A percentile compares a stretch with the other conserved stretches of the same genome.
These are phyloP conservation scores for Wickerhamiella alocasiicola DNA, from an alignment of 805 yeast species.

Conservation along the genomic window DNA sequence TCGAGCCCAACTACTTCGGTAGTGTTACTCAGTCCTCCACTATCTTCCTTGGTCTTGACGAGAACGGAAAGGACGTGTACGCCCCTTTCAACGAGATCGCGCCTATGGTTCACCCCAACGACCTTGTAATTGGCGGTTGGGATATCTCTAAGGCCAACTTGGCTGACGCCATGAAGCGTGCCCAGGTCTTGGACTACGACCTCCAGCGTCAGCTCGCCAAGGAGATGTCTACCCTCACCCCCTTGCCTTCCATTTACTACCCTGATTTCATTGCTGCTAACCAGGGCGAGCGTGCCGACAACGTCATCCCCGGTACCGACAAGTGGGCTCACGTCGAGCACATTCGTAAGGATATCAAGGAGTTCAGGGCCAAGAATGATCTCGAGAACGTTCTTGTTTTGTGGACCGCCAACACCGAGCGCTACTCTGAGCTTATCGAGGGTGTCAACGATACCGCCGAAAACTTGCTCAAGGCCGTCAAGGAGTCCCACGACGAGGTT, in stretches of 20 bases:
- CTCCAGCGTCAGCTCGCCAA: constrained; percentile 65
- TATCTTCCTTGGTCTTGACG: constrained; percentile 76
- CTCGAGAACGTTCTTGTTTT: constrained; percentile 81
- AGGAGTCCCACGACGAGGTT: constrained; percentile 67
- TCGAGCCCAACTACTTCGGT: constrained; percentile 76
- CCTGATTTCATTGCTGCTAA: constrained; percentile 95
- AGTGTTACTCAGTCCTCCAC: constrained; percentile 92
- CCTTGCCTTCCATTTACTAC: constrained; percentile 78
- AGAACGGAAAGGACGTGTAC: constrained; percentile 69
- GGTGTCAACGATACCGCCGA: constrained; percentile 87
- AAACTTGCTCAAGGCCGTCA: constrained; percentile 60
- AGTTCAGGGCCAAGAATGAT: constrained; percentile 56
- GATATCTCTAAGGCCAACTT: constrained; percentile 68
- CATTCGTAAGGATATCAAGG: constrained; percentile 70
- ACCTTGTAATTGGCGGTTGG: constrained; percentile 88
- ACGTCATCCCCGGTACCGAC: constrained; percentile 54
- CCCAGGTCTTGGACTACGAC: constrained; percentile 75
- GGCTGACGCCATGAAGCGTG: constrained; percentile 68
- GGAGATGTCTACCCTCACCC: constrained; percentile 47
- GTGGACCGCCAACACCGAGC: constrained; percentile 97
- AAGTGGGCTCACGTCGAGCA: constrained; percentile 87
- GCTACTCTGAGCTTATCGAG: constrained; percentile 62
- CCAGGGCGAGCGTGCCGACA: constrained; percentile 85
- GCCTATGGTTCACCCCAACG: constrained; percentile 84
- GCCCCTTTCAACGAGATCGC: constrained; percentile 84